Evolutionary conservation across 768 basidiomycete species (phyloP).

Genomic region (Collybiopsis confluens): DNA sequence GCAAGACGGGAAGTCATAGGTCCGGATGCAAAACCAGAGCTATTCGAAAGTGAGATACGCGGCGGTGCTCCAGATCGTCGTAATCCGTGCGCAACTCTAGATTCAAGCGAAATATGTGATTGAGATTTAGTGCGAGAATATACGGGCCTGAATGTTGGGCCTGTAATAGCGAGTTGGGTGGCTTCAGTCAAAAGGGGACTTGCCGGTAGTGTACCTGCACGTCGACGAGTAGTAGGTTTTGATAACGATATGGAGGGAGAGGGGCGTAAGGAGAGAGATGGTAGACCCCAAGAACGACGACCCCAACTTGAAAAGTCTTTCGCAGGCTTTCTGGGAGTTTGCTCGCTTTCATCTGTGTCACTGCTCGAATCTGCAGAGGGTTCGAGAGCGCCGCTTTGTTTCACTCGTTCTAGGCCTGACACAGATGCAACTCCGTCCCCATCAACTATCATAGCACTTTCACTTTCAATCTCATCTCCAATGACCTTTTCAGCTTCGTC

Average conservation of each 20-base stretch:
- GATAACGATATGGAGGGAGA: constrained; percentile 5
- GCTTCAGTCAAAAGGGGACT: background rate
- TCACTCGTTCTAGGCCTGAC: constrained; percentile 34
- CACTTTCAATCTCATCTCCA: constrained; percentile 67
- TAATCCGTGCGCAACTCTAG: background rate
- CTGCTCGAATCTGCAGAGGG: constrained; percentile 16
- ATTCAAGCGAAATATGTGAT: background rate
- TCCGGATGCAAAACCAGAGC: background rate
- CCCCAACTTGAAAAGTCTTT: constrained; percentile 51
- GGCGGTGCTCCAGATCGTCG: constrained; percentile 4
- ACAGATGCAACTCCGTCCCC: constrained; percentile 66
- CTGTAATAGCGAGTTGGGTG: background rate
- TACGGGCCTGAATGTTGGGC: background rate
- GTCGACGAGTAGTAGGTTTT: background rate
- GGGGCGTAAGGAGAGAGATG: constrained; percentile 18
- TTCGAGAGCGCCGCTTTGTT: constrained; percentile 28
- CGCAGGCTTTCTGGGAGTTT: constrained; percentile 9
- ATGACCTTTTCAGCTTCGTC: constrained; percentile 53
- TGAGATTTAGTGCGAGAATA: background rate
- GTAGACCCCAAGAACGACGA: constrained; percentile 24
- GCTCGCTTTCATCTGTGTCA: constrained; percentile 28
- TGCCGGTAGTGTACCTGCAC: constrained; percentile 6
- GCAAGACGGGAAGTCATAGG: constrained; percentile 10
- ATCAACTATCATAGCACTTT: constrained; percentile 61
- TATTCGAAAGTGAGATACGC: background rate